Base-by-base conservation (phyloP, 768 basidiomycete species). In the Coprinellus aureogranulatus region DNA sequence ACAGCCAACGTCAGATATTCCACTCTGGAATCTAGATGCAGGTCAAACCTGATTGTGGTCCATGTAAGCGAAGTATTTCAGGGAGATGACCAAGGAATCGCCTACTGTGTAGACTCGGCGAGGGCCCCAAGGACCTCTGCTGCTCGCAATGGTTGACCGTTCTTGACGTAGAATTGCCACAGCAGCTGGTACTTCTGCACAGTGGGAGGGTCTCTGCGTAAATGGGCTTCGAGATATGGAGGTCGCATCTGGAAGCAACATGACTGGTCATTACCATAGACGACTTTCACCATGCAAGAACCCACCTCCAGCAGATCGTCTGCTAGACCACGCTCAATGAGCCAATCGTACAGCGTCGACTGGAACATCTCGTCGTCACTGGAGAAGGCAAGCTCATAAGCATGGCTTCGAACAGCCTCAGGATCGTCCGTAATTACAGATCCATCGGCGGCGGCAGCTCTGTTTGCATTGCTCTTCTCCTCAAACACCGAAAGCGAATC, bases 151-250 rank as follows among this genome's bases (percentile, higher is more conserved):
- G 90, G 90, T 62, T 94, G 89, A 1, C 89, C 89, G 63, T 92
- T 89, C 65, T 96, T 91, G 53, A 96, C 94, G 67, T 97, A 96
- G 73, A 92, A 98, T 65, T 98, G 92, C 97, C 97, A 98, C 2
- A 98, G 76, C 1, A 99, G 74, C 64, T 98, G 92, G 65, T 82
- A 86, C 68, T 94, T 94, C 62, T 89, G 82, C 16, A 90, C 85
- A 0, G 88, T 88, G 1, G 81, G 73, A 20, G 94, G 94, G 56
- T 92, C 90, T 53, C 90, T 83, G 61, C 82, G 81, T 27, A 98
- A 84, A 72, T 95, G 92, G 4, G 87, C 84, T 70, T 97, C 96
- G 48, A 98, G 83, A 73, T 89, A 97, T 18, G 84, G 78, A 0
- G 94, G 92, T 41, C 90, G 85, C 78, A 93, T 87, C 91, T 94